phyloP scores from a whole-genome alignment of 169 alveolate species.

The Cryptosporidium sp. region DNA sequence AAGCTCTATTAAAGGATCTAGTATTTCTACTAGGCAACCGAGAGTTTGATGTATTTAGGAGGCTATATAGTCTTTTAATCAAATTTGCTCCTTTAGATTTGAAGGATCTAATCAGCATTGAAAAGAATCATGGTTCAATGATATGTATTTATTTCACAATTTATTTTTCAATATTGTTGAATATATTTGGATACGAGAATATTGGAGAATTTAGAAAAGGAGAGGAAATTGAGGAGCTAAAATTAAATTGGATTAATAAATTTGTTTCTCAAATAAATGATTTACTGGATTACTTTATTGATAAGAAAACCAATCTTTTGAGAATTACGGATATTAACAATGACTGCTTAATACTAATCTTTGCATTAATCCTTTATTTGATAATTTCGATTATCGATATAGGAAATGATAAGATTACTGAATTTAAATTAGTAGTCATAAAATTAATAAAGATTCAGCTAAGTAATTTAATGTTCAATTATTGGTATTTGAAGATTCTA shows the following conservation, averaged over 20 bases:
- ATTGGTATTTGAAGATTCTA: conserved; percentile 59
- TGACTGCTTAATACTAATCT: conserved; percentile 40
- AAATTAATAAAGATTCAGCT: conserved; percentile 7
- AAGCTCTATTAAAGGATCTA: conserved; percentile 23
- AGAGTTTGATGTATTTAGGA: neutral
- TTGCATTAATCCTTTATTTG: conserved; percentile 26
- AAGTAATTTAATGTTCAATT: conserved; percentile 10
- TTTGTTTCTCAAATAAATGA: conserved; percentile 9
- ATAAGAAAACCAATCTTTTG: neutral
- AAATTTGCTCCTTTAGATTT: conserved; percentile 43
- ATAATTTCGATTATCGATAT: neutral
- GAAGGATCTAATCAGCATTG: conserved; percentile 3
- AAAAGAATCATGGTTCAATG: conserved; percentile 9
- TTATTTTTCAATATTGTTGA: conserved; percentile 14
- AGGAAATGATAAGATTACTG: neutral
- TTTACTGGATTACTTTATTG: conserved; percentile 20
- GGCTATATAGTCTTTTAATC: conserved; percentile 1
- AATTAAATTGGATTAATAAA: conserved; percentile 32
- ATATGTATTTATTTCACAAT: conserved; percentile 54
- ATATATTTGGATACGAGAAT: neutral
- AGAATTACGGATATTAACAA: neutral
- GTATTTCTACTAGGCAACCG: neutral
- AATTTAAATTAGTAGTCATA: neutral
- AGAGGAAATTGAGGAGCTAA: neutral
- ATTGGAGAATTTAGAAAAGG: neutral